Base-by-base conservation (phyloP, 805 yeast genomes). In the Lipomyces oligophaga region DNA sequence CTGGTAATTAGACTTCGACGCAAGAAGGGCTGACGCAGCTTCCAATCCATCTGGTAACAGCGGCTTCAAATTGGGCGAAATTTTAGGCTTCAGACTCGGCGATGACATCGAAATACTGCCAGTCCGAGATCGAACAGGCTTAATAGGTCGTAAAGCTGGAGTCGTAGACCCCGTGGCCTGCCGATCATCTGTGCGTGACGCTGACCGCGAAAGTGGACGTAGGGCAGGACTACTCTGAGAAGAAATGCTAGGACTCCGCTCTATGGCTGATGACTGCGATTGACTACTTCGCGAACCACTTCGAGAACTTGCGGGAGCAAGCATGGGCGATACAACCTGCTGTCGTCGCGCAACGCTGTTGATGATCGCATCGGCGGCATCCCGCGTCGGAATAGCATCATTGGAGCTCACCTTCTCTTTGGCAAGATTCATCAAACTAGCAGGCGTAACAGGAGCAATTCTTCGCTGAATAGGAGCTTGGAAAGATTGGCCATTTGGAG, bases 1-100 rank as follows among this genome's bases (percentile, higher is more conserved):
- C 54, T 70, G 74, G 49, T 70, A 68, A 54, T 70, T 70, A 28
- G 72, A 67, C 55, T 69, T 70, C 21, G 67, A 51, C 18, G 71
- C 69, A 42, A 66, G 55, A 33, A 66, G 49, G 25, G 50, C 49
- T 37, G 58, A 41, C n/a, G 54, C 47, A n/a, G 52, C 34, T 22
- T 38, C 47, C 41, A 49, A 30, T 10, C 53, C 54, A 5, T 47
- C 51, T 6, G 57, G 54, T 16, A 45, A 38, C 19, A 45, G 38
- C 10, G 58, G 56, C 34, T 39, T 47, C 32, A 54, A 34, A 22
- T 30, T 46, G 4, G 58, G 58, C 13, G 58, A 49, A 15, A 47
- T 42, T 24, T 38, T 33, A 13, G 56, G 56, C 37, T 45, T 45
- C 33, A 54, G 20, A n/a, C 26, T 45, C 1, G 58, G 58, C n/a